Conservation (phyloP, 768 basidiomycete species). For the Coprinopsis strossmayeri region DNA sequence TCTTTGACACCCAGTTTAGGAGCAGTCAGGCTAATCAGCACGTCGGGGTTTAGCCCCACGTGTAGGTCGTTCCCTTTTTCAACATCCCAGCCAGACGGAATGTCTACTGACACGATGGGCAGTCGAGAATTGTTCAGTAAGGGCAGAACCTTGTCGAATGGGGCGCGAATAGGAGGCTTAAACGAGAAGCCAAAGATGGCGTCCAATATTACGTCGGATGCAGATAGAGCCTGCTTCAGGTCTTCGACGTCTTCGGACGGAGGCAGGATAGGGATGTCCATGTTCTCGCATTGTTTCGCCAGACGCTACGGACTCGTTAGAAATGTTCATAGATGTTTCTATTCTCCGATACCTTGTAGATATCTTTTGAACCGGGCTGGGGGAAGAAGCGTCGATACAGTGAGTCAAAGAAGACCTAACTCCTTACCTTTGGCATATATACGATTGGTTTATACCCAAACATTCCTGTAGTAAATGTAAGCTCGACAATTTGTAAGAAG, state of each 20-base stretch:
- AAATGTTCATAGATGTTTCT: no score
- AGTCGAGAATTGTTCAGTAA: constrained; percentile 55
- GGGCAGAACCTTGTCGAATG: constrained; percentile 74
- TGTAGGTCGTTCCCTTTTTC: constrained; percentile 60
- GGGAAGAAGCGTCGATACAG: not conserved
- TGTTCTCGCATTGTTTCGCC: constrained; percentile 81
- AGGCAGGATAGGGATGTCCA: constrained; percentile 70
- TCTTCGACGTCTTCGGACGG: constrained; percentile 38
- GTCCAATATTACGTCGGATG: constrained; percentile 83
- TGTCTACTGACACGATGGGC: constrained; percentile 92
- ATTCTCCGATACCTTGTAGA: constrained; percentile 87
- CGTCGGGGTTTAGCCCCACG: constrained; percentile 63
- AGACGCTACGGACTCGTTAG: no score
- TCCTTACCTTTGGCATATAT: constrained; percentile 87
- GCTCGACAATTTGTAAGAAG: constrained; percentile 3
- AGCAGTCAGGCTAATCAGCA: constrained; percentile 86
- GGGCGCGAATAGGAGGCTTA: constrained; percentile 80
- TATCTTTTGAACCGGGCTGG: constrained; percentile 88
- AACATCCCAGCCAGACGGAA: constrained; percentile 96
- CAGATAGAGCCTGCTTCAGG: constrained; percentile 43
- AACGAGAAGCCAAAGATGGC: constrained; percentile 99
- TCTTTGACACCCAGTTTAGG: constrained; percentile 82
- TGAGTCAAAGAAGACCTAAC: not conserved
- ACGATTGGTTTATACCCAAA: constrained; percentile 88
- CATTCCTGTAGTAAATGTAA: constrained; percentile 53